phyloP scores from a whole-genome alignment of 2,329 filamentous ascomycete genomes.

The Dendryphion nanum region DNA sequence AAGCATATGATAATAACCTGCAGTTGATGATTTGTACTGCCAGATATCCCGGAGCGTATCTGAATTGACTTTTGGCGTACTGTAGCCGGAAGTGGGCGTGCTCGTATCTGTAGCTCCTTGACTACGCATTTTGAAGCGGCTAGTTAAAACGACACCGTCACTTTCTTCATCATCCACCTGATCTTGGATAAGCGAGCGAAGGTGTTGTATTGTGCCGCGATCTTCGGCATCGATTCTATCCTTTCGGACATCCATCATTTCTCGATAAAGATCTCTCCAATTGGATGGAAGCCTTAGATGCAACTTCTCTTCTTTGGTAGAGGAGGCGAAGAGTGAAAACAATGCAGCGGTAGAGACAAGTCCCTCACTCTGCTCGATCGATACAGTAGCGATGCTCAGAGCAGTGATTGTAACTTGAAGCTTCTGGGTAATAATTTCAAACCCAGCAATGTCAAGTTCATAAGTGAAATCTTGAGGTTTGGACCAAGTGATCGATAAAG shows the following conservation, averaged over 20 bases:
- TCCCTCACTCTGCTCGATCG: conserved; percentile 78
- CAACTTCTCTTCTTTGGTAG: conserved; percentile 80
- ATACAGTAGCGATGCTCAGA: conserved; percentile 69
- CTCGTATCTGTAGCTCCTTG: conserved; percentile 25
- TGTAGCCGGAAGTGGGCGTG: conserved; percentile 29
- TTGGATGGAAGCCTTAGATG: conserved; percentile 72
- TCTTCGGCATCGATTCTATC: conserved; percentile 68
- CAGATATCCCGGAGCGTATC: conserved; percentile 52
- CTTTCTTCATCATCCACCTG: conserved; percentile 58
- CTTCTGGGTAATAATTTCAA: conserved; percentile 47
- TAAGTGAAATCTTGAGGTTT: conserved; percentile 63
- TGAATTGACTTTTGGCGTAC: conserved; percentile 24
- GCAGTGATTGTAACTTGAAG: conserved; percentile 66
- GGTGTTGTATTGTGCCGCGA: conserved; percentile 63
- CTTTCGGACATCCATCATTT: conserved; percentile 71
- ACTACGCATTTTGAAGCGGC: conserved; percentile 62
- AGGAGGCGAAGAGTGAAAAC: conserved; percentile 77
- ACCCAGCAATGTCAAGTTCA: conserved; percentile 40
- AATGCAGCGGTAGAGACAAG: conserved; percentile 80
- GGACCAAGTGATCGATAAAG: conserved; percentile 74
- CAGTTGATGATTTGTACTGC: conserved; percentile 49
- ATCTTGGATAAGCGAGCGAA: conserved; percentile 69
- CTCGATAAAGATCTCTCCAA: conserved; percentile 84
- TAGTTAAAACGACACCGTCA: conserved; percentile 65
- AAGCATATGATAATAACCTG: conserved; percentile 75